phyloP scores from a whole-genome alignment of 1,284 basidiomycete species.

The Agaricales sp. region DNA sequence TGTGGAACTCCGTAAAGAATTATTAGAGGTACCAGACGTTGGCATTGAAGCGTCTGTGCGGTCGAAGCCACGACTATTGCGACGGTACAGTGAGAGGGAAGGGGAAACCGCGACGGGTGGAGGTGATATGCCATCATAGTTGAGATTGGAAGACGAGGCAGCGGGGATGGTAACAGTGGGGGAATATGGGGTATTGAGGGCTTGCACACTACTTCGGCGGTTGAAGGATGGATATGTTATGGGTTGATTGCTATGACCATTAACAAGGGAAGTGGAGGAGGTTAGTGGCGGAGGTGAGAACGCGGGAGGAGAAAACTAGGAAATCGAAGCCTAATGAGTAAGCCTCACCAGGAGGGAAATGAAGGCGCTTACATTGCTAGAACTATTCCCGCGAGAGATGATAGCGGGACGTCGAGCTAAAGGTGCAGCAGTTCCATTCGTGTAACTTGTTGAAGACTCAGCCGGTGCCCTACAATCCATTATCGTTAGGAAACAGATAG shows the following conservation, averaged over 20 bases:
- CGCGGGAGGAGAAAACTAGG: not conserved
- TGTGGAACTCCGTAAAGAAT: slow-evolving; percentile 26
- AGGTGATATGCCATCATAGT: slow-evolving; percentile 15
- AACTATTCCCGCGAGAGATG: not conserved
- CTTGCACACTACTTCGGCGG: not conserved
- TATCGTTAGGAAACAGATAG: not conserved
- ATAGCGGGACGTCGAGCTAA: not conserved
- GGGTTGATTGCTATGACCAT: not conserved
- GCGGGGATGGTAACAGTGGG: slow-evolving; percentile 9
- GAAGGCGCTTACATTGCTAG: not conserved
- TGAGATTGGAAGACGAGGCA: slow-evolving; percentile 9
- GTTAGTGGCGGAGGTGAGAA: not conserved
- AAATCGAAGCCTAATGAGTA: too few species aligned
- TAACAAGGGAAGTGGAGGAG: not conserved
- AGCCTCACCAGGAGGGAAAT: not conserved
- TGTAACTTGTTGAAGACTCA: not conserved
- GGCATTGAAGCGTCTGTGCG: slow-evolving; percentile 25
- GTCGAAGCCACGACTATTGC: slow-evolving; percentile 23
- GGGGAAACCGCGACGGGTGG: slow-evolving; percentile 32
- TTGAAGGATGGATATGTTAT: slow-evolving; percentile 2
- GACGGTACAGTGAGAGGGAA: slow-evolving; percentile 19
- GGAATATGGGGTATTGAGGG: not conserved
- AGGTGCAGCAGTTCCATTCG: not conserved
- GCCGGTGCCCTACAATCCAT: not conserved
- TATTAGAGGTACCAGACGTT: slow-evolving; percentile 75